These are phyloP conservation scores for Pseudonectria buxi DNA, from an alignment of 2,329 filamentous ascomycete species.

Conservation along the genomic window DNA sequence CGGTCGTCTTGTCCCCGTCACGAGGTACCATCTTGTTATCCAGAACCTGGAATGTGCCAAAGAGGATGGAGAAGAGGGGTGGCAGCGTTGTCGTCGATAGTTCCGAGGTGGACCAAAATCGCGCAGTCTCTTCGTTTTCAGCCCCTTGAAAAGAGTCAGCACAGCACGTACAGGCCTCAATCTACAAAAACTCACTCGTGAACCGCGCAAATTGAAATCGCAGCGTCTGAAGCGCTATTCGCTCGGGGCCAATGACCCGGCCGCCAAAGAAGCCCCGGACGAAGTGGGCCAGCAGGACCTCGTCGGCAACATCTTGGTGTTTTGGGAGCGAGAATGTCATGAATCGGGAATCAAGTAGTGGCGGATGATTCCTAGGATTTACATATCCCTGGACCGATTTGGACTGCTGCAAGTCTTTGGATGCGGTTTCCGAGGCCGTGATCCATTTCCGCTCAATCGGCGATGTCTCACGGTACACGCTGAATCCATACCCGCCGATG, in stretches of 20 bases:
- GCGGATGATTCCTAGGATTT: constrained; percentile 16
- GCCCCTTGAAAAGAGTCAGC: constrained; percentile 1
- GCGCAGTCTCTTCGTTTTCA: constrained; percentile 1
- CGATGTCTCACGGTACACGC: constrained; percentile 8
- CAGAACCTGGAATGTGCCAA: constrained; percentile 22
- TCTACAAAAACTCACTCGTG: constrained; percentile 14
- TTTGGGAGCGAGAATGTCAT: constrained; percentile 15
- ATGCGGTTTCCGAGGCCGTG: constrained; percentile 6
- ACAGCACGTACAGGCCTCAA: fast-evolving
- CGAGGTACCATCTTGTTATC: constrained; percentile 8
- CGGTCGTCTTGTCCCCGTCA: not conserved
- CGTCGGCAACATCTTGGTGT: constrained; percentile 14
- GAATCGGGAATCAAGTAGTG: constrained; percentile 17
- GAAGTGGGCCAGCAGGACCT: constrained; percentile 22
- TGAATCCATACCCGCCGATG: constrained; percentile 9
- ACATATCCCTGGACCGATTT: constrained; percentile 17
- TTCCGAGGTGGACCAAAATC: constrained; percentile 13
- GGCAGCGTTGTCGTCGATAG: constrained; percentile 14
- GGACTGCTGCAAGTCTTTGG: constrained; percentile 20
- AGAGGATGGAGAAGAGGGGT: constrained; percentile 14
- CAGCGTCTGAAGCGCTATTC: constrained; percentile 9
- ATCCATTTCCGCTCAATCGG: constrained; percentile 11
- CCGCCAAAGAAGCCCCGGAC: constrained; percentile 26
- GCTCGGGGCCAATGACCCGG: constrained; percentile 21
- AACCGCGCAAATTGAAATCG: not conserved